A percentile compares a stretch with the other conserved stretches of the same genome.
phyloP scores from a whole-genome alignment of 306 rosid genomes.

The Corylus heterophylla region DNA sequence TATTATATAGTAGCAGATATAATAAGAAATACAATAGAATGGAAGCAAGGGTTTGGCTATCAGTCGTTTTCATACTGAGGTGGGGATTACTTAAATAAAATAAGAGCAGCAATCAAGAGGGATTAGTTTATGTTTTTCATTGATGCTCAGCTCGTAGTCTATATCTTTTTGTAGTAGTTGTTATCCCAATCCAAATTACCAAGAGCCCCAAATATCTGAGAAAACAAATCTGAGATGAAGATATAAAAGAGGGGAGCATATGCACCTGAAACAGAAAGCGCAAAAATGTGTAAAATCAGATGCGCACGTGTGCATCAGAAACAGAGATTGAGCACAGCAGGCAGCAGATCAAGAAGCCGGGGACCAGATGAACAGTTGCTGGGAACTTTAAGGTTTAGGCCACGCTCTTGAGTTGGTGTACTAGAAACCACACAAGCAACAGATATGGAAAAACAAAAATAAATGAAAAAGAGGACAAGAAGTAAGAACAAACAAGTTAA shows the following conservation, averaged over 20 bases:
- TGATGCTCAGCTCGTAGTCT: slow-evolving; percentile 33
- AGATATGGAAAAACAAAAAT: background rate
- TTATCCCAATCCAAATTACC: slow-evolving; percentile 36
- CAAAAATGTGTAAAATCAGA: slow-evolving; percentile 31
- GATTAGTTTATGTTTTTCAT: slow-evolving; percentile 30
- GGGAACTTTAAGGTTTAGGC: background rate
- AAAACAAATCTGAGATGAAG: slow-evolving; percentile 12
- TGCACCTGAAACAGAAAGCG: slow-evolving; percentile 51
- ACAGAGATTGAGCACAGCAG: slow-evolving; percentile 35
- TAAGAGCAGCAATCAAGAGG: slow-evolving; percentile 51
- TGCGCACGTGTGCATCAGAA: slow-evolving; percentile 53
- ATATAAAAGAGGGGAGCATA: slow-evolving; percentile 9
- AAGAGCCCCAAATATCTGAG: slow-evolving; percentile 33
- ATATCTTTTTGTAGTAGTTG: slow-evolving; percentile 39
- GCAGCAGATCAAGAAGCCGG: slow-evolving; percentile 31
- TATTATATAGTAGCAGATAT: slow-evolving; percentile 27
- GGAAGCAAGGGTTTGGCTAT: slow-evolving; percentile 69
- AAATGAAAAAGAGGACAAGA: background rate
- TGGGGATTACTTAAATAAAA: slow-evolving; percentile 65
- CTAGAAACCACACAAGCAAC: background rate
- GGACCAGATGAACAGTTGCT: slow-evolving; percentile 51
- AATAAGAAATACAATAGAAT: slow-evolving; percentile 31
- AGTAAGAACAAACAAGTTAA: background rate
- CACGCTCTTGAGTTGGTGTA: background rate
- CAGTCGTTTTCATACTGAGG: slow-evolving; percentile 79